Evolutionary conservation across 2,329 filamentous ascomycete genomes (phyloP), one percentile per base, ranked within the genome.

Genomic region (Trichothecium roseum): DNA sequence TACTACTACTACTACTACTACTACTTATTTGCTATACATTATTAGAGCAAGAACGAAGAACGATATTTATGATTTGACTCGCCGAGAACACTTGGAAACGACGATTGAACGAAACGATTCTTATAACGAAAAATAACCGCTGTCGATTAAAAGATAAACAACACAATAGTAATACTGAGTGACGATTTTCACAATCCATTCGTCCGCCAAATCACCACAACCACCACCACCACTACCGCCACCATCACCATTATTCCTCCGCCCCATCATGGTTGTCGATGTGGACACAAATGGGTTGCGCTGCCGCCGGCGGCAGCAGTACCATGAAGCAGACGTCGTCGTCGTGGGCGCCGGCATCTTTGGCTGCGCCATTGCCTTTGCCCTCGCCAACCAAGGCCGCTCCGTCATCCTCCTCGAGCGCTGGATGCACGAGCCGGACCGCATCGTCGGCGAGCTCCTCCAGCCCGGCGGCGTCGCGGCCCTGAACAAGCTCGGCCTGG

Each of bases 391-490:
- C 48, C 91, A 96, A 63, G 88, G 87, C 36, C 78, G 91, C 43
- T 93, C 84, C 55, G 88, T 98, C 18, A 72, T 96, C 18, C 66
- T 98, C 35, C 74, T 98, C 34, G 91, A 98, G 64, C 75, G 76
- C 50, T 93, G 78, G 62, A 68, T 96, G 61, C 86, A 86, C 60
- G 82, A 96, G 64, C 91, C 91, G 15, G 83, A 96, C 63, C 79
- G 91, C 44, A 98, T 98, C 46, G 87, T 98, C 32, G 91, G 91
- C 48, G 91, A 98, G 64, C 64, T 98, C 44, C 66, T 98, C 48
- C 91, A 98, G 60, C 91, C 91, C 0, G 91, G 91, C 34, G 91
- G 91, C 34, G 79, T 94, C 24, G 68, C 75, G 35, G 84, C 91
- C 7, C 68, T 98, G 49, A 72, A 79, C 51, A 77, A 84, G 53